Evolutionary conservation across 768 basidiomycete genomes (phyloP), one percentile per base, ranked within the genome.

Genomic region (Suillus placidus): DNA sequence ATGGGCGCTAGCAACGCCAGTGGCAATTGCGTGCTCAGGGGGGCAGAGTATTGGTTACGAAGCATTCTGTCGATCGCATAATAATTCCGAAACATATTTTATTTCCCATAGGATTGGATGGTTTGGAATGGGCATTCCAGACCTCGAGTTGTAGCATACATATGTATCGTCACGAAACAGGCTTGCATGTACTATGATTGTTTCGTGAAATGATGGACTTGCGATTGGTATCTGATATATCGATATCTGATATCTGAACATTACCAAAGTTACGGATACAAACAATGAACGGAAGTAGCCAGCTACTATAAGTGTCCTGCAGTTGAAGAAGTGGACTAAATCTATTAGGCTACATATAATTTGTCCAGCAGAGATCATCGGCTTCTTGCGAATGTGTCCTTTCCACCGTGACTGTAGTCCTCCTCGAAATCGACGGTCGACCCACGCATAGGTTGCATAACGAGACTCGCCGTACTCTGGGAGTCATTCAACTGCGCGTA

Each of bases 361-460:
- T 23, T 14, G 40, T 38, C 42, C 38, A 20, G 14, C 10, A 12
- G 32, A 13, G n/a, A 51, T 35, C 40, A 64, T 35, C 61, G 65
- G 38, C 26, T 66, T 40, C 65, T 65, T 45, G 66, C 58, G 60
- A 66, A 73, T 23, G 67, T 67, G 42, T 73, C 73, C 60, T 47
- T 52, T n/a, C 57, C 45, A 60, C n/a, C n/a, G n/a, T n/a, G n/a
- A n/a, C 47, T 6, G 3, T 68, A 62, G 5, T 74, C 68, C 1
- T 70, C 54, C 62, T 68, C 64, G n/a, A 65, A 68, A 55, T 75
- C 73, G 38, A 43, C 40, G 20, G 55, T 61, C 12, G 76, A 71
- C 23, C 20, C 35, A 6, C 68, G 61, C 65, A 77, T 71, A 10
- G 76, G 76, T 49, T 77, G 68, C 76, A 77, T 77, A 47, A 60